Conservation (phyloP, 169 alveolate species). For the Eimeria falciformis region DNA sequence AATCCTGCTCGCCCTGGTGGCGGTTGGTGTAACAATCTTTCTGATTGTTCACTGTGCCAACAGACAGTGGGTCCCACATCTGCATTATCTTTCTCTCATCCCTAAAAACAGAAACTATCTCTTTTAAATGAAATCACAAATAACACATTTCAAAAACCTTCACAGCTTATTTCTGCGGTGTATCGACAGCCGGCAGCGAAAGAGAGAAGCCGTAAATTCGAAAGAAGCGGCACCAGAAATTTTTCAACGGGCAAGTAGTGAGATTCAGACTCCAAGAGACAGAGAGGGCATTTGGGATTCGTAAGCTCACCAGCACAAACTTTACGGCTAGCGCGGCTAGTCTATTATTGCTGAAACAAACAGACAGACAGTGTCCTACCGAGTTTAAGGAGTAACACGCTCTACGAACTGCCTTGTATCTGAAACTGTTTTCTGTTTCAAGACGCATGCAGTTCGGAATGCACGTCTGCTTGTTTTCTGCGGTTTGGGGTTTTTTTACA, state of each 20-base stretch:
- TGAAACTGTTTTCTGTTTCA: too few relatives aligned
- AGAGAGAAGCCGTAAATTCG: neutral
- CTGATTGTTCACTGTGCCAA: neutral
- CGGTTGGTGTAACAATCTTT: neutral
- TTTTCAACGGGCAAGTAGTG: neutral
- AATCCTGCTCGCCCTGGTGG: neutral
- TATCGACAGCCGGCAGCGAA: neutral
- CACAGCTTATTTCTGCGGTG: neutral
- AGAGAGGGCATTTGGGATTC: neutral
- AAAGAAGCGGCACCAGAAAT: neutral
- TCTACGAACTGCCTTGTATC: too few relatives aligned
- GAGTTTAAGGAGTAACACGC: too few relatives aligned
- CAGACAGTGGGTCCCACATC: neutral
- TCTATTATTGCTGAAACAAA: too few relatives aligned
- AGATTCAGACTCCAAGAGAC: neutral
- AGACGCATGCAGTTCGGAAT: too few relatives aligned
- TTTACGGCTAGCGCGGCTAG: too few relatives aligned
- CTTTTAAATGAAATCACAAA: neutral
- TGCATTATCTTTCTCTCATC: neutral
- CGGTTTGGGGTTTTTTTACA: too few relatives aligned
- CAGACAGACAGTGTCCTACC: too few relatives aligned
- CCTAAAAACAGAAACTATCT: neutral
- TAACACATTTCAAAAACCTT: neutral
- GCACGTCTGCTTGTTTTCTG: too few relatives aligned
- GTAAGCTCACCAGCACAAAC: too few relatives aligned